Evolutionary conservation across 306 rosid species (phyloP), one percentile per base, ranked within the genome.

Genomic region (Cicer arietinum): DNA sequence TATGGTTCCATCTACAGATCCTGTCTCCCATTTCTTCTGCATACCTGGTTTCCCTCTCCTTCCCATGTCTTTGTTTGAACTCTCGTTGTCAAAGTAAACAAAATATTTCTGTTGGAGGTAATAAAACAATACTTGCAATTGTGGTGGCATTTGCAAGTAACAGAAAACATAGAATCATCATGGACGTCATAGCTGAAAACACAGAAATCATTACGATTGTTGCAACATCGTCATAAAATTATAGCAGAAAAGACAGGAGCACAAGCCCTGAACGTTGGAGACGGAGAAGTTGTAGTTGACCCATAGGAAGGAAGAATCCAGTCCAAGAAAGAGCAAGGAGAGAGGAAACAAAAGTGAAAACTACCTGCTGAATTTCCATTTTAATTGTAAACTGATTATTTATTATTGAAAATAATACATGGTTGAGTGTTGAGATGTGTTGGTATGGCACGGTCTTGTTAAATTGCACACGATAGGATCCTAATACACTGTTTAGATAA

Each of bases 221-320:
- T 10, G n/a, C 39, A 56, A 56, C 73, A 84, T 70, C 69, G 60
- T 61, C 87, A 30, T 30, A 81, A 75, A 88, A 84, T 54, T 70
- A 65, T 45, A 79, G 87, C 58, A 71, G 82, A 81, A 85, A 84
- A 77, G 83, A 61, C 69, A 81, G 78, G 84, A 90, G 85, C 57
- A n/a, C 22, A n/a, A 83, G 88, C 84, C 95, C 89, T 58, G 81
- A 80, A 67, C 83, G 46, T 44, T 56, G 82, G 82, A 77, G 80
- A 64, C 81, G 80, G 64, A 70, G 73, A 10, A 71, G 84, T 62
- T 75, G 82, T 62, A 85, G 89, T 60, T 78, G 75, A 46, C 84
- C 87, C 67, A 74, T 56, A 62, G 81, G 78, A 59, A 84, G 84
- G 50, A 41, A 48, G 13, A 63, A 41, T 9, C 69, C 70, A 43